Percentiles rank a stretch among this genome's conserved stretches.
Evolutionary conservation across 2,329 filamentous ascomycete genomes (phyloP).

Genomic region (Juglanconis oblonga): DNA sequence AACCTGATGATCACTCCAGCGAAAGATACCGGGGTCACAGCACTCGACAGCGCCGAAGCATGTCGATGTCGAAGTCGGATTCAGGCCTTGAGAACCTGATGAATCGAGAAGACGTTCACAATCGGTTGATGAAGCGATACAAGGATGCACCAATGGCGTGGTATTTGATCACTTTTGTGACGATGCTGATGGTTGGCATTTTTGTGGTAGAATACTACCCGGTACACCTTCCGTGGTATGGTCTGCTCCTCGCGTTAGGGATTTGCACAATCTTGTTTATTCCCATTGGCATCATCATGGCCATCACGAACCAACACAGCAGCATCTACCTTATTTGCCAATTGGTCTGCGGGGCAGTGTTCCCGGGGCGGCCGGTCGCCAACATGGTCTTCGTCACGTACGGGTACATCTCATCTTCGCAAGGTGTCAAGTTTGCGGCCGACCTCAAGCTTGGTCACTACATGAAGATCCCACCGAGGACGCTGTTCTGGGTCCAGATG

Average conservation of each 20-base stretch:
- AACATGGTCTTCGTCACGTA: constrained; percentile 95
- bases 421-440: constrained; percentile 84
- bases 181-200: constrained; percentile 75
- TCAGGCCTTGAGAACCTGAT: constrained; percentile 52
- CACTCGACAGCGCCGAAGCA: constrained; percentile 1
- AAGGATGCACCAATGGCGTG: constrained; percentile 77
- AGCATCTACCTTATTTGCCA: constrained; percentile 86
- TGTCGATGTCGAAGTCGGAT: constrained; percentile 31
- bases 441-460: constrained; percentile 87
- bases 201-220: constrained; percentile 85
- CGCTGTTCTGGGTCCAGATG: constrained; percentile 76
- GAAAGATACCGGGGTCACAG: constrained; percentile 12
- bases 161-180: constrained; percentile 74
- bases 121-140: constrained; percentile 78
- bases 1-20: constrained; percentile 6
- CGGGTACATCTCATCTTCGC: constrained; percentile 83
- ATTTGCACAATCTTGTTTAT: constrained; percentile 83
- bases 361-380: constrained; percentile 80
- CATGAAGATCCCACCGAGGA: constrained; percentile 82
- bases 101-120: constrained; percentile 76
- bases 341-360: constrained; percentile 76
- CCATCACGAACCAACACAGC: constrained; percentile 85
- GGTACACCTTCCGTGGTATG: constrained; percentile 82
- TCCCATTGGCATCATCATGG: constrained; percentile 89
- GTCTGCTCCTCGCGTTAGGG: constrained; percentile 71